Evolutionary conservation across 306 rosid genomes (phyloP).

Genomic region (Fragaria iinumae): DNA sequence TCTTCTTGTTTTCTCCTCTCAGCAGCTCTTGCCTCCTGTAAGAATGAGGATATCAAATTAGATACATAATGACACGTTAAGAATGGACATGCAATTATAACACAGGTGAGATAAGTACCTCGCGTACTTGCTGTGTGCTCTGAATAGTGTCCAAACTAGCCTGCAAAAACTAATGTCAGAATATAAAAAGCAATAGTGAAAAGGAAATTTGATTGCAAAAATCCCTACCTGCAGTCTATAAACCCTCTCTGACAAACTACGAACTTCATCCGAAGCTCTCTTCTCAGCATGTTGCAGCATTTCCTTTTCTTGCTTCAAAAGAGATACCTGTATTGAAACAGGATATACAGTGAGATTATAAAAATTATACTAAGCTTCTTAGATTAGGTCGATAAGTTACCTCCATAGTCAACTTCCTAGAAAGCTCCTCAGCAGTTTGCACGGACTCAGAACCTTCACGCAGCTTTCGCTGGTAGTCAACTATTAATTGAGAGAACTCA

Average conservation of each 20-base stretch:
- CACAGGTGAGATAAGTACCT: conserved; percentile 46
- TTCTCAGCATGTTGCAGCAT: conserved; percentile 80
- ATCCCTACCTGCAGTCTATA: conserved; percentile 72
- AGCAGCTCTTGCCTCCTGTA: conserved; percentile 84
- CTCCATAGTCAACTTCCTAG: conserved; percentile 80
- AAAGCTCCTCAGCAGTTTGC: conserved; percentile 62
- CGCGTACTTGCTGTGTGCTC: conserved; percentile 77
- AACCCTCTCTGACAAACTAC: conserved; percentile 76
- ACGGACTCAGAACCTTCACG: conserved; percentile 83
- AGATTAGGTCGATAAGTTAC: conserved; percentile 31
- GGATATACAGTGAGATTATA: conserved; percentile 12
- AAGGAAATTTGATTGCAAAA: neutral
- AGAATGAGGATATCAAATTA: neutral
- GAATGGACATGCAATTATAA: neutral
- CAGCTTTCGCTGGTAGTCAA: conserved; percentile 77
- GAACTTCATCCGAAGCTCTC: conserved; percentile 83
- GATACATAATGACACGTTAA: neutral
- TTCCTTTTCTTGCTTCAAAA: conserved; percentile 76
- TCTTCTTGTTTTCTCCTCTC: conserved; percentile 86
- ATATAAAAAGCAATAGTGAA: conserved; percentile 18
- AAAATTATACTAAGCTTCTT: neutral
- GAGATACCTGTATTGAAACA: conserved; percentile 51
- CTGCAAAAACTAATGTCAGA: conserved; percentile 49
- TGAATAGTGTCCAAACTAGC: conserved; percentile 80
- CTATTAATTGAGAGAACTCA: conserved; percentile 78